Percentiles rank a stretch among this genome's conserved stretches.
These are phyloP conservation scores for Cladosporium sp. DNA, from an alignment of 2,329 filamentous ascomycete genomes.

Conservation along the genomic window DNA sequence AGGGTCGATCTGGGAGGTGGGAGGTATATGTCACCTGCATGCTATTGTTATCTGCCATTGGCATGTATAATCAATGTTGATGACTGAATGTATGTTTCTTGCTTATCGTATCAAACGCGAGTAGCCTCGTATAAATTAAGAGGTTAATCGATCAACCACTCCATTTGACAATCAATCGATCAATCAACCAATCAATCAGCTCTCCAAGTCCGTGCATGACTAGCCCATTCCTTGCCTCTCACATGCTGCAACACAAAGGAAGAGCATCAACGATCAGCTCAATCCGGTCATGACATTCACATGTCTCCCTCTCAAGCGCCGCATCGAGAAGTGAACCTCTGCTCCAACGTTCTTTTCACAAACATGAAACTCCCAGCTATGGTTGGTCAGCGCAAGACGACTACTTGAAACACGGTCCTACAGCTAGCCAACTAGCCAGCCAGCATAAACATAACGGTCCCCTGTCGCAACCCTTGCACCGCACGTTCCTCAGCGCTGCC, in stretches of 20 bases:
- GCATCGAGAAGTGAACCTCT: conserved; percentile 1
- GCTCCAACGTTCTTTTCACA: not conserved
- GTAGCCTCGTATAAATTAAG: too few relatives aligned
- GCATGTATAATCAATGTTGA: too few relatives aligned
- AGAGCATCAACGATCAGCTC: too few relatives aligned
- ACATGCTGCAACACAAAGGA: not conserved
- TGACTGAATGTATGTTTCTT: too few relatives aligned
- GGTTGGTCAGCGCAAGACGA: not conserved
- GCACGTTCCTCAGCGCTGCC: conserved; percentile 4
- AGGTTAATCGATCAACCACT: too few relatives aligned
- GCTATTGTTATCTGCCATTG: too few relatives aligned
- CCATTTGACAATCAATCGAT: too few relatives aligned
- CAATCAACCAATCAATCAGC: too few relatives aligned
- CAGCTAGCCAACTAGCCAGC: too few relatives aligned
- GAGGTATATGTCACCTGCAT: too few relatives aligned
- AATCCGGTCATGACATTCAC: not conserved
- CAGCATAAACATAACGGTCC: not conserved
- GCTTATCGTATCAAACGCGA: too few relatives aligned
- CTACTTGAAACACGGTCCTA: conserved; percentile 6
- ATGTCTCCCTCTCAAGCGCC: not conserved
- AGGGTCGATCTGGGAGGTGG: too few relatives aligned
- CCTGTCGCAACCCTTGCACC: conserved; percentile 10
- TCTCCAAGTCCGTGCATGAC: not conserved
- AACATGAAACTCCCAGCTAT: not conserved
- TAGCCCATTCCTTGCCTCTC: not conserved